Conservation (phyloP, 257 asterid species). For the Nicotiana tomentosiformis region DNA sequence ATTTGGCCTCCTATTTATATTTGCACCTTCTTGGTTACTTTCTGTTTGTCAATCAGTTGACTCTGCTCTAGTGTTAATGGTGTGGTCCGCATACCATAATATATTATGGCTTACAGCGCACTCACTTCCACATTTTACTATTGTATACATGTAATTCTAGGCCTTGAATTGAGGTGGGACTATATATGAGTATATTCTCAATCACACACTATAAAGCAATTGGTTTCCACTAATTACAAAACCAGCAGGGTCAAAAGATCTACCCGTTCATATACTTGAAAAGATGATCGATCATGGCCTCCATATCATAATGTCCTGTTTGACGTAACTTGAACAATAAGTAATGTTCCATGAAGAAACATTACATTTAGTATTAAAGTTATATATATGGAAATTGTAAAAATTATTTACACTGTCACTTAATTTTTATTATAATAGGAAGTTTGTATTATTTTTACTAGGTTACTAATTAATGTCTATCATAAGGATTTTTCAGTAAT, state of each 20-base stretch:
- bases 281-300: background rate
- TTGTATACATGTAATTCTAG: background rate
- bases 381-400: no score
- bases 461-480: no score
- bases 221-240: background rate
- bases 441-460: no score
- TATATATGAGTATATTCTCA: background rate
- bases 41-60: background rate
- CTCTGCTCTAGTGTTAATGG: constrained; percentile 1
- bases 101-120: constrained; percentile 7
- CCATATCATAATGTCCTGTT: background rate
- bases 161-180: background rate
- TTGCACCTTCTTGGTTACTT: background rate
- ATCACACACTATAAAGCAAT: background rate
- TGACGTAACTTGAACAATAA: background rate
- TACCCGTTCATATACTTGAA: background rate
- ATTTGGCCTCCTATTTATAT: constrained; percentile 5
- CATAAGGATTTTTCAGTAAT: no score
- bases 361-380: no score
- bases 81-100: constrained; percentile 6
- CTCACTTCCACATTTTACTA: constrained; percentile 1
- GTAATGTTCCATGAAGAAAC: background rate
- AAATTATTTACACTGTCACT: no score
- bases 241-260: background rate
- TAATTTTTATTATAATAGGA: no score